Conservation (phyloP, 176 grass and related monocot species). For the Avena eriantha region DNA sequence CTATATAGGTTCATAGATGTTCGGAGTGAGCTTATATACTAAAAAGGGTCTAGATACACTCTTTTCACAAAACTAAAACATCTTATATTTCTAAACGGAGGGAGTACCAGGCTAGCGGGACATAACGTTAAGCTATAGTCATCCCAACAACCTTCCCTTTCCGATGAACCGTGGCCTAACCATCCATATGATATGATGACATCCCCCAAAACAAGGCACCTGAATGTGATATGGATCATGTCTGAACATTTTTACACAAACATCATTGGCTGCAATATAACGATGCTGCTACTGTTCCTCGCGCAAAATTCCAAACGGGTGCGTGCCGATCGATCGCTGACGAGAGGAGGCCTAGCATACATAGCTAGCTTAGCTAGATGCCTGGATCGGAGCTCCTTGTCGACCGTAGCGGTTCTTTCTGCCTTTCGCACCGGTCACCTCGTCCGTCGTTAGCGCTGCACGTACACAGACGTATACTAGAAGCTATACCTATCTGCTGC, state of each 20-base stretch:
- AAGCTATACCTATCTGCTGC: background rate
- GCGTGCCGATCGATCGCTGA: background rate
- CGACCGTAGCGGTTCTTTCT: background rate
- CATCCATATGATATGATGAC: no score
- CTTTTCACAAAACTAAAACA: no score
- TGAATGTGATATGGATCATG: background rate
- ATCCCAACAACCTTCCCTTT: no score
- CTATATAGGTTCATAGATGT: no score
- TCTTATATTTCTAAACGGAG: no score
- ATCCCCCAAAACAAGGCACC: background rate
- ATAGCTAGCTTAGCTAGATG: background rate
- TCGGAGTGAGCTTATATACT: no score
- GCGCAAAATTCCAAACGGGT: background rate
- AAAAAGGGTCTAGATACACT: no score
- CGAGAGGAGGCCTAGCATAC: background rate
- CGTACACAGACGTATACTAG: background rate
- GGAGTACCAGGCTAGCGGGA: no score
- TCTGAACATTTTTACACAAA: background rate
- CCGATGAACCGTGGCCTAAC: no score
- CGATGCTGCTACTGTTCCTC: background rate
- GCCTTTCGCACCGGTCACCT: conserved; percentile 7
- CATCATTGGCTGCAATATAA: background rate
- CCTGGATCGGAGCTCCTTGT: background rate
- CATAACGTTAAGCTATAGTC: no score
- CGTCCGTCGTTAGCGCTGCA: background rate